Percentiles rank a stretch among this genome's conserved stretches.
Conservation (phyloP, 352 stramenopile species). For the Phytophthora pinifolia region DNA sequence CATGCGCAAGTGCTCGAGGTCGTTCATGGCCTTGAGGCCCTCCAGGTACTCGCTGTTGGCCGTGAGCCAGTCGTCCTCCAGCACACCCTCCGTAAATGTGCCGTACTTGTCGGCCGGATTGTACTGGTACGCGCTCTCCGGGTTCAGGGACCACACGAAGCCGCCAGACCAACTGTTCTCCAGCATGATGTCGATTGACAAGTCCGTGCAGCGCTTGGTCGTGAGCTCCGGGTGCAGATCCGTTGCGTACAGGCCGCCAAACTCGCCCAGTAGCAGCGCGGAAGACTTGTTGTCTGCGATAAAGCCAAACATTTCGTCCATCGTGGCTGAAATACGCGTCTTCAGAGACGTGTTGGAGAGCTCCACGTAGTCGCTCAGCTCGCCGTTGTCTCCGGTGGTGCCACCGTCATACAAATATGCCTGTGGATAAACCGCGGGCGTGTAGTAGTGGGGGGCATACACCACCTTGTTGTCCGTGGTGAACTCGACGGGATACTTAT, state of each 20-base stretch:
- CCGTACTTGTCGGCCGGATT: constrained; percentile 37
- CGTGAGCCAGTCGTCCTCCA: constrained; percentile 61
- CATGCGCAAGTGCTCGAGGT: constrained; percentile 41
- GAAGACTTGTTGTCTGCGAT: constrained; percentile 43
- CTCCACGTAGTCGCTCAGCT: constrained; percentile 43
- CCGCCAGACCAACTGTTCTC: constrained; percentile 49
- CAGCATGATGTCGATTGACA: constrained; percentile 61
- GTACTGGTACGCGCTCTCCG: constrained; percentile 66
- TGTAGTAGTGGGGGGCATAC: constrained; percentile 73
- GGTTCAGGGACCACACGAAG: constrained; percentile 78
- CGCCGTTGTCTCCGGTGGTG: constrained; percentile 25
- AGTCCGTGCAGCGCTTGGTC: constrained; percentile 58
- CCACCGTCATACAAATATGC: constrained; percentile 51
- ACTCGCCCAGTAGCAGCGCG: constrained; percentile 65
- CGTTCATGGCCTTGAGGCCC: constrained; percentile 50
- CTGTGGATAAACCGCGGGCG: constrained; percentile 53
- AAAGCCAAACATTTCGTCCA: constrained; percentile 74
- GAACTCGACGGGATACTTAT: constrained; percentile 38
- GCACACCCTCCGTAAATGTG: constrained; percentile 48
- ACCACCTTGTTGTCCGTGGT: constrained; percentile 55
- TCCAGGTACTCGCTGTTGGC: constrained; percentile 47
- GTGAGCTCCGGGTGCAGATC: constrained; percentile 62
- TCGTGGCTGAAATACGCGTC: constrained; percentile 42
- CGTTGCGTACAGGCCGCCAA: constrained; percentile 58
- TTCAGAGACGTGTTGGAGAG: constrained; percentile 46